A percentile compares a stretch with the other conserved stretches of the same genome.
Evolutionary conservation across 2,329 filamentous ascomycete species (phyloP).

Genomic region (Monilinia laxa): DNA sequence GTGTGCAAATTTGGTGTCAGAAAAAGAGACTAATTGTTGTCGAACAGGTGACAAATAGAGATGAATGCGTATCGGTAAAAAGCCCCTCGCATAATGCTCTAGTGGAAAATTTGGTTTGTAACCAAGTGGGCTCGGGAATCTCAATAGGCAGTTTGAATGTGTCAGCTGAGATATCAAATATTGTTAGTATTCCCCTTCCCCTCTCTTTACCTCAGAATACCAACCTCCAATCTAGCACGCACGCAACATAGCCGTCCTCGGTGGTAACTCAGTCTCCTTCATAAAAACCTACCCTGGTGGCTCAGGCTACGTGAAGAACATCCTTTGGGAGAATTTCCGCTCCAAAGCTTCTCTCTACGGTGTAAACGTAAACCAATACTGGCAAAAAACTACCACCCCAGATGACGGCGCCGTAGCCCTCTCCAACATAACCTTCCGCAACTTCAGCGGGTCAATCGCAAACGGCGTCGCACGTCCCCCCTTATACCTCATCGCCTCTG

Average conservation of each 20-base stretch:
- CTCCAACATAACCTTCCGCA: constrained; percentile 34
- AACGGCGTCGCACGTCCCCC: constrained; percentile 38
- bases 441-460: constrained; percentile 34
- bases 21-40: neutral
- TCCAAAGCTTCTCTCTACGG: constrained; percentile 34
- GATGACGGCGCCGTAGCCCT: constrained; percentile 37
- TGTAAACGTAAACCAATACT: constrained; percentile 37
- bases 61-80: constrained; percentile 44
- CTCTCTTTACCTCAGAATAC: too few relatives aligned
- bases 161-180: constrained; percentile 21
- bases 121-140: constrained; percentile 42
- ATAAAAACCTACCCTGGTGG: constrained; percentile 45
- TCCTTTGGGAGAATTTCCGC: constrained; percentile 40
- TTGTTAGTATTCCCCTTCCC: neutral
- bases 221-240: neutral
- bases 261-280: constrained; percentile 43
- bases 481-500: constrained; percentile 40
- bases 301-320: constrained; percentile 41
- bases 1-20: too few relatives aligned
- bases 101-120: constrained; percentile 43
- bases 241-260: constrained; percentile 42
- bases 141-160: constrained; percentile 41
- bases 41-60: constrained; percentile 39
- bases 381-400: constrained; percentile 32
- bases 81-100: constrained; percentile 42